These are phyloP conservation scores for Paxillus involutus DNA, from an alignment of 768 basidiomycete species.

Conservation along the genomic window DNA sequence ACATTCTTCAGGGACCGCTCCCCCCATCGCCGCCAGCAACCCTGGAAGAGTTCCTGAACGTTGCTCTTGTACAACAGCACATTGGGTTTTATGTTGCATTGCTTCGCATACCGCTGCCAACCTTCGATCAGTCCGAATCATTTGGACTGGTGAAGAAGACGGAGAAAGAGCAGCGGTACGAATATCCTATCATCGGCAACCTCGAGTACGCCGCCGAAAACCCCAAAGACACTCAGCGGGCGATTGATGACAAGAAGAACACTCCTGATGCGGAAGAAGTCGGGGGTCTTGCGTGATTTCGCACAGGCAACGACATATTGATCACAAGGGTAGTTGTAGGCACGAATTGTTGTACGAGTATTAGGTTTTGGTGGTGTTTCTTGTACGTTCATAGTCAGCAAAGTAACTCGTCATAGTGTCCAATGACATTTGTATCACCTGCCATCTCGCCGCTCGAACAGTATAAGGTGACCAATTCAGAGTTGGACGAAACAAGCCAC, in stretches of 20 bases:
- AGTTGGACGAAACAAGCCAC: too few species aligned
- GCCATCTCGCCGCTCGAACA: too few species aligned
- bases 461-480: too few species aligned
- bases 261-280: background rate
- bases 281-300: background rate
- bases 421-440: too few species aligned
- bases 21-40: background rate
- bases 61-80: background rate
- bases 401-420: too few species aligned
- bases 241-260: background rate
- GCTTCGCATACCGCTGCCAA: background rate
- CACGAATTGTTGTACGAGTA: too few species aligned
- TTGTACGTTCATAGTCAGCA: too few species aligned
- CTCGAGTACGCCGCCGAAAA: slow-evolving; percentile 15
- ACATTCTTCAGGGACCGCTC: background rate
- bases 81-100: background rate
- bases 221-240: slow-evolving; percentile 2
- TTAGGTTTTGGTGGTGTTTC: too few species aligned
- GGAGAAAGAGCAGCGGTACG: background rate
- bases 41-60: background rate
- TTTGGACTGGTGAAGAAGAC: background rate
- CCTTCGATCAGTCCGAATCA: background rate
- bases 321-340: too few species aligned
- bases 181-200: slow-evolving; percentile 4
- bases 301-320: too few species aligned